These are phyloP conservation scores for Phoma sp. DNA, from an alignment of 2,329 filamentous ascomycete genomes.

Conservation along the genomic window DNA sequence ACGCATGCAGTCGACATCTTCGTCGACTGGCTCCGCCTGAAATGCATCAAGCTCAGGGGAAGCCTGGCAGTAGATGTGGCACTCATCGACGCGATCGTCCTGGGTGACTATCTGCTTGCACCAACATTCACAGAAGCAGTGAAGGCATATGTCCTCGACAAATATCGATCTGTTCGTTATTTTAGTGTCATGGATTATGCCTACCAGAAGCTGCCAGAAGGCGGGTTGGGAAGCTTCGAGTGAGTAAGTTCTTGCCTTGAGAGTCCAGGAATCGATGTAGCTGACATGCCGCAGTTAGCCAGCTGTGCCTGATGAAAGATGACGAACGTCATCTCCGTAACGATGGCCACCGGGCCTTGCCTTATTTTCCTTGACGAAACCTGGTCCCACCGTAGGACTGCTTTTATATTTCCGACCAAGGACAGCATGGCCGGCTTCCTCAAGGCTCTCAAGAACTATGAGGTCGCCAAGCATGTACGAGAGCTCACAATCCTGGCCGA, in stretches of 20 bases:
- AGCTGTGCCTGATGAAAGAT: no score
- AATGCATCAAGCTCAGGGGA: no score
- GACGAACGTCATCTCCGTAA: no score
- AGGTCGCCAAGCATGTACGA: not conserved
- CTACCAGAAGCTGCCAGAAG: not conserved
- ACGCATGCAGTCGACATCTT: not conserved
- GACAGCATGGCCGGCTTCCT: constrained; percentile 5
- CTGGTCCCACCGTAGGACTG: no score
- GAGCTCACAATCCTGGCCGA: constrained; percentile 20
- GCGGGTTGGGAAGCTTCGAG: no score
- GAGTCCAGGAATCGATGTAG: no score
- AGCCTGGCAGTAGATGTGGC: not conserved
- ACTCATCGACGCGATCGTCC: not conserved
- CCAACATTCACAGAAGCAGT: not conserved
- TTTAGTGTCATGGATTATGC: not conserved
- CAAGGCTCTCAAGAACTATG: not conserved
- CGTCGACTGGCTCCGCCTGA: not conserved
- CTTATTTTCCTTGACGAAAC: no score
- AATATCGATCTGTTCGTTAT: not conserved
- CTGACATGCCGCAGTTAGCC: no score
- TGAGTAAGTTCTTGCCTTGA: no score
- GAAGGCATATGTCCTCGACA: not conserved
- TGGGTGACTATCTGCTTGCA: not conserved
- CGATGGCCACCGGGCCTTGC: no score
- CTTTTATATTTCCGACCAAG: constrained; percentile 11